phyloP scores from a whole-genome alignment of 2,329 filamentous ascomycete species.

The Pseudogymnoascus sp. region DNA sequence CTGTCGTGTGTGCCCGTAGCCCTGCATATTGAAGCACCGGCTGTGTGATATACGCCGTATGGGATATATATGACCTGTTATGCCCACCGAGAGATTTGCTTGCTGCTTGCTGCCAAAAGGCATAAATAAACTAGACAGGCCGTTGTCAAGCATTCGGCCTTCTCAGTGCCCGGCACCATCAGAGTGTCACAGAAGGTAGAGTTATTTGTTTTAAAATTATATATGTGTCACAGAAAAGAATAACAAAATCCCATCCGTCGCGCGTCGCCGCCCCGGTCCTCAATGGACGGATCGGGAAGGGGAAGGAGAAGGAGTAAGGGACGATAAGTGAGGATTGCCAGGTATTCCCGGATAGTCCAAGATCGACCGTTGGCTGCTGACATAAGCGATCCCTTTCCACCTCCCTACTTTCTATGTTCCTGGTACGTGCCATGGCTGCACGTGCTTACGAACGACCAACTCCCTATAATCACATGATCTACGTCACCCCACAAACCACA shows the following conservation, averaged over 20 bases:
- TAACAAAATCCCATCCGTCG: constrained; percentile 12
- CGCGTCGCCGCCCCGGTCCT: not conserved
- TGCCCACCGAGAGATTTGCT: not conserved
- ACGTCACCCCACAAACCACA: not conserved
- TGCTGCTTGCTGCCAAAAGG: not conserved
- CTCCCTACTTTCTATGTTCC: constrained; percentile 5
- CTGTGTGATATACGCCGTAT: not conserved
- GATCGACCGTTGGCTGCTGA: constrained; percentile 7
- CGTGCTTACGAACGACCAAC: not conserved
- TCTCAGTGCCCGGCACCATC: not conserved
- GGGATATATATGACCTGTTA: not conserved
- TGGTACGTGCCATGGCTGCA: not conserved
- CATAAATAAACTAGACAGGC: not conserved
- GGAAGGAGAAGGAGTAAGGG: not conserved
- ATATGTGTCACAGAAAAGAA: constrained; percentile 7
- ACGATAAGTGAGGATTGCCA: not conserved
- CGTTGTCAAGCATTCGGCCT: not conserved
- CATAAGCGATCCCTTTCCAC: constrained; percentile 10
- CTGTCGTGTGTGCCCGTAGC: not conserved
- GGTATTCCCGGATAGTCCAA: not conserved
- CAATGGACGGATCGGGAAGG: not conserved
- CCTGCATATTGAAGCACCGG: not conserved
- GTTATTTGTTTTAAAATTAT: constrained; percentile 1
- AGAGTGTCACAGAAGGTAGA: not conserved
- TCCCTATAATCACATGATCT: not conserved